Percentiles rank a stretch among this genome's conserved stretches.
Evolutionary conservation across 306 rosid genomes (phyloP).

Genomic region (Hylodesmum podocarpum): DNA sequence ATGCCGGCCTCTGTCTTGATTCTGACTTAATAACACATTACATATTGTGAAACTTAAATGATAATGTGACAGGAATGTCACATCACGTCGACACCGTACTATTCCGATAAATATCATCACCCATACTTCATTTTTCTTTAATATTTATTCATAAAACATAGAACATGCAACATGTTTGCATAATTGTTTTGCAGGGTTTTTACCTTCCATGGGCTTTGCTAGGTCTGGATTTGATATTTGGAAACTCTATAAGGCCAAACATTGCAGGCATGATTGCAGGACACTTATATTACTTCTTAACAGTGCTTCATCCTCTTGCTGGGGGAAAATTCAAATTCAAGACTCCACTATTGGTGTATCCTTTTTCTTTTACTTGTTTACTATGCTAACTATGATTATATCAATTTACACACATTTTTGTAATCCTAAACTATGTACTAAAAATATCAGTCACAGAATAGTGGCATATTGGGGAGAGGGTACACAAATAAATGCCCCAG

Average conservation of each 20-base stretch:
- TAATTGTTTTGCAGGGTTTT: conserved; percentile 54
- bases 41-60: too few species aligned
- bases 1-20: too few species aligned
- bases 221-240: conserved; percentile 53
- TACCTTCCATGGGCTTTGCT: conserved; percentile 77
- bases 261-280: conserved; percentile 68
- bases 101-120: too few species aligned
- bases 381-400: neutral
- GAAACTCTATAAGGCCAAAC: conserved; percentile 42
- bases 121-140: too few species aligned
- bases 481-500: conserved; percentile 62
- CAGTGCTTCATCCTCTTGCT: conserved; percentile 77
- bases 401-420: neutral
- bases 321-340: conserved; percentile 59
- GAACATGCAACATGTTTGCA: too few species aligned
- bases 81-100: too few species aligned
- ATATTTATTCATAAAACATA: too few species aligned
- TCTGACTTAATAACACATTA: too few species aligned
- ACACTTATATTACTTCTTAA: conserved; percentile 70
- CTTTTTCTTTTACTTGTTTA: conserved; percentile 25
- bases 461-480: conserved; percentile 84
- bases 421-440: conserved; percentile 32
- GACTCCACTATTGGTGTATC: conserved; percentile 79
- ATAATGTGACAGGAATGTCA: too few species aligned
- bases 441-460: conserved; percentile 47